Conservation (phyloP, 139 green algal species). For the Coelastrella sp. region DNA sequence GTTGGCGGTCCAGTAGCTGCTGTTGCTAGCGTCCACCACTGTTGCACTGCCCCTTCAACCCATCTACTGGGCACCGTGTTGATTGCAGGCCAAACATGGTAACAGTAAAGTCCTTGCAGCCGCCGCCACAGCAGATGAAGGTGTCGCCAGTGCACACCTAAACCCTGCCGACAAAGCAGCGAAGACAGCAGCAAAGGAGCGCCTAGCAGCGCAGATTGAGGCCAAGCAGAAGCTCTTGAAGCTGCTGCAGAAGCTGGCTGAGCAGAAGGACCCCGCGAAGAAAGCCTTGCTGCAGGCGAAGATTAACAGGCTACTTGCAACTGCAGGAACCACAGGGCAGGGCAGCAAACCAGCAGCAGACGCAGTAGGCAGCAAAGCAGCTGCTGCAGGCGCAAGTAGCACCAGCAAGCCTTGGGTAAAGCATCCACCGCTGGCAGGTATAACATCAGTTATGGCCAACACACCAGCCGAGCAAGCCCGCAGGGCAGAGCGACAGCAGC, state of each 20-base stretch:
- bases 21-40: too few relatives aligned
- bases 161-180: neutral
- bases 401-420: neutral
- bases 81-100: too few relatives aligned
- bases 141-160: neutral
- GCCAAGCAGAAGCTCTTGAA: constrained; percentile 38
- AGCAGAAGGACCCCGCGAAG: neutral
- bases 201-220: neutral
- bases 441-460: neutral
- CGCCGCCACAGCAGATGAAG: constrained; percentile 27
- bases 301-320: neutral
- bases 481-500: constrained; percentile 47
- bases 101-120: neutral
- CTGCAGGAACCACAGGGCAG: neutral
- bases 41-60: too few relatives aligned
- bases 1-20: too few relatives aligned
- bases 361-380: neutral
- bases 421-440: neutral
- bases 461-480: constrained; percentile 43
- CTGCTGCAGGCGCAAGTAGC: too few relatives aligned
- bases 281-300: constrained; percentile 34
- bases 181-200: constrained; percentile 23
- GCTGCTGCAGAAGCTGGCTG: constrained; percentile 15
- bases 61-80: too few relatives aligned
- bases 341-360: neutral